Base-by-base conservation (phyloP, 257 asterid genomes). In the Ophiorrhiza pumila region DNA sequence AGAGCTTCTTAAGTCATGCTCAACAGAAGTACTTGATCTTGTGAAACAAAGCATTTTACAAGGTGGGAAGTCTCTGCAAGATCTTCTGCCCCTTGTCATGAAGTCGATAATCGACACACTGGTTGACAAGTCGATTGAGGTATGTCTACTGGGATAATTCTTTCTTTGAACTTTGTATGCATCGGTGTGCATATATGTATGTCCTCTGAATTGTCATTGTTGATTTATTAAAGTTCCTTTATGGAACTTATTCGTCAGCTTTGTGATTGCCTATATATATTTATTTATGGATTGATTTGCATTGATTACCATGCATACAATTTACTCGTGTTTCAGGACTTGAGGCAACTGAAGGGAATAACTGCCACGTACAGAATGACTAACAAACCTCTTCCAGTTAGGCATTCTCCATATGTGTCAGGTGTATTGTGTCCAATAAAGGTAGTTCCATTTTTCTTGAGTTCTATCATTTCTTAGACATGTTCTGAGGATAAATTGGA, bases 351-450 rank as follows among this genome's bases (percentile, higher is more conserved):
- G 68, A 95, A 92, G 79, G 99, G 99, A 79, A 92, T 95, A 78
- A 92, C 98, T 73, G 96, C 99, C 7, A 92, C 99, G 22, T 95
- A 85, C 74, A 93, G 99, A 84, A 89, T 95, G 97, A 90, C 98
- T 55, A 92, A 89, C 85, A 95, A 90, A 80, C 99, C 99, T 70
- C 93, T 89, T 80, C 98, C 99, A 39, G 95, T 88, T 77, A 87
- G 96, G 78, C 99, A 95, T 84, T 95, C 99, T 35, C 96, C 90
- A 9, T 95, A 87, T 76, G 98, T 95, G 43, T 73, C 96, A 5
- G 92, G 95, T 63, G 85, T 90, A 55, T 79, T 91, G 83, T 92
- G 98, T 35, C 99, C 96, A 60, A 72, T 95, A 76, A 95, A 89
- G 97, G 98, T 91, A 77, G 43, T 35, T 1, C 73, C 50, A 18